Base-by-base conservation (phyloP, 2,329 filamentous ascomycete genomes). In the Colletotrichum horii region DNA sequence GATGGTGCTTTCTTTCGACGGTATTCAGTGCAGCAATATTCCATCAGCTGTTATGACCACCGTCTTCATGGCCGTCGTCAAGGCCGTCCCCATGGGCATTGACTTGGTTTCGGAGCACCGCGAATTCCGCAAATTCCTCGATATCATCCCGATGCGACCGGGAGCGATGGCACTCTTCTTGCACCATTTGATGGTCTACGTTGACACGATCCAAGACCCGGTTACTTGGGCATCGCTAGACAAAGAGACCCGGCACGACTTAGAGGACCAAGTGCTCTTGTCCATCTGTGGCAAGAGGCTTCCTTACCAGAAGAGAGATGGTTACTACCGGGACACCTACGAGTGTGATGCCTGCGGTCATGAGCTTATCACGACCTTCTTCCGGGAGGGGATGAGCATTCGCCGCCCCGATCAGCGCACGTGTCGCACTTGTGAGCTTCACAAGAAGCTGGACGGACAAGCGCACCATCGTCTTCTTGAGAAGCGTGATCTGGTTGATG, bases 201-300 rank as follows among this genome's bases (percentile, higher is more conserved):
- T 74, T 7, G 64, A 74, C 12, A n/a, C 43, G 4, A 16, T 55
- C 22, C 9, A 32, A 24, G 38, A 62, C 48, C 6, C 8, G 24
- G 8, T 32, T 24, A 6, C 71, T 36, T 34, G 32, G n/a, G 24
- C 8, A 43, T 7, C 14, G 24, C 19, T 14, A 52, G 24, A 28
- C 58, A 34, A 7, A 12, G 14, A 56, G 3, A 19, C 22, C n/a
- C n/a, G 8, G 6, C 22, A 61, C 16, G 16, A 48, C 30, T 36
- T 76, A 6, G 70, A 74, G 30, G 24, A 67, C 32, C 76, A 77
- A 38, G 69, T 77, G 19, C 43, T 77, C 4, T n/a, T 76, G 14
- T 52, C 70, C 16, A 26, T 74, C 8, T 65, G 62, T 16, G 58
- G 16, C 14, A 55, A 9, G 3, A 24, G 12, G 24, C 30, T 61